Base-by-base conservation (phyloP, 1,284 basidiomycete species). In the Sporisorium scitamineum region DNA sequence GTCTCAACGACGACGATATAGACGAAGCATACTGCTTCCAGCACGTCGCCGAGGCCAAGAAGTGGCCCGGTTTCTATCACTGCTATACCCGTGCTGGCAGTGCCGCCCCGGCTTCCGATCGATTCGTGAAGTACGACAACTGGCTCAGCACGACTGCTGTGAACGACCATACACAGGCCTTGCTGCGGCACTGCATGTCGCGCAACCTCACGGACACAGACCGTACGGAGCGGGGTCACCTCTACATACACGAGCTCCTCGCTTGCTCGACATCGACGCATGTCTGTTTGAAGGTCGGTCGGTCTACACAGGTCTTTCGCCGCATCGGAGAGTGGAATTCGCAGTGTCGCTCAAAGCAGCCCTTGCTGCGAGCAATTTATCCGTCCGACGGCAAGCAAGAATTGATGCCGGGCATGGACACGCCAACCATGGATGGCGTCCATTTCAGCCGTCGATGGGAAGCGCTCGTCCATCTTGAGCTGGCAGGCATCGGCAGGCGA, bases 231-330 rank as follows among this genome's bases (percentile, higher is more conserved):
- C 50, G 31, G 3, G 80, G 80, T 6, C 76, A 81, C 52, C 29
- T 80, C 22, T 81, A 81, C 68, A 69, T 80, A 39, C 72, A 81
- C 53, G 78, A 80, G 55, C 68, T 81, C 8, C 52, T 61, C 7
- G 75, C 70, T 13, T 64, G 53, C 8, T 69, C 68, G 9, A 70
- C 42, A 5, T 11, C 26, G 0, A 57, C 55, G 3, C 70, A 73
- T 29, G 10, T 71, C 0, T 76, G 76, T 42, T 61, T 81, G 45
- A 81, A 81, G 45, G 70, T 81, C 3, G 80, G 80, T 0, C 56
- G 80, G 0, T 60, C 78, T 0, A 61, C 27, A 11, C 65, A 78
- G n/a, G 70, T 74, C 0, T 76, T 80, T 27, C 59, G 67, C 8
- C 64, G 80, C 0, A 56, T 79, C 26, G 60, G 56, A 3, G 53